Evolutionary conservation across 495 filamentous ascomycete genomes (phyloP), one percentile per base, ranked within the genome.

Genomic region (Aspergillus sclerotiicarbonarius): DNA sequence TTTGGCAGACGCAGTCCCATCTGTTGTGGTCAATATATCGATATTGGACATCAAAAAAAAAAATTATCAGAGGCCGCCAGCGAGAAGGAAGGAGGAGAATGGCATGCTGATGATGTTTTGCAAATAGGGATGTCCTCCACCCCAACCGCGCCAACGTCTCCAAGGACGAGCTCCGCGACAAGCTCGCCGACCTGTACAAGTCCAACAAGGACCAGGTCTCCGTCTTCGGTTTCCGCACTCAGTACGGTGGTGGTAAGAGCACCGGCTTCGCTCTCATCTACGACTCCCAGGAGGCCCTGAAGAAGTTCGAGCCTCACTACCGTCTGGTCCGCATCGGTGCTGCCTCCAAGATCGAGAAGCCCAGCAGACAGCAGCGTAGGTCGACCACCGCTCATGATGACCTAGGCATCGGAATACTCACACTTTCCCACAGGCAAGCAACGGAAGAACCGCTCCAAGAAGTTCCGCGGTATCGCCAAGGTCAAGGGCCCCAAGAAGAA

Each of bases 231-330:
- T 92, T 99, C 80, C 90, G 90, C 72, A 99, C 95, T 53, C 92
- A 97, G 76, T 99, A 89, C 77, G 95, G 95, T 90, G 95, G 95
- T 73, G 95, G 95, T 80, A 99, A 98, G 88, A 94, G 88, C 78
- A 98, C 93, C 58, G 95, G 95, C 67, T 99, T 99, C 79, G 95
- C 92, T 61, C 88, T 98, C 64, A 84, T 99, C 82, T 99, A 99
- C 84, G 95, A 99, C 76, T 93, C 89, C 66, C 80, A 83, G 65
- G 95, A 98, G 84, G 90, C 90, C 67, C 85, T 98, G 86, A 98
- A 97, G 90, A 96, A 97, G 81, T 99, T 98, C 79, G 95, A 99
- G 88, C 95, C 95, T 67, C 89, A 89, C 79, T 98, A 96, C 88
- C 86, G 94, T 75, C 85, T 96, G 58, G 86, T 98, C 77, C 86